phyloP scores from a whole-genome alignment of 345 rosid species.

The Heritiera littoralis region DNA sequence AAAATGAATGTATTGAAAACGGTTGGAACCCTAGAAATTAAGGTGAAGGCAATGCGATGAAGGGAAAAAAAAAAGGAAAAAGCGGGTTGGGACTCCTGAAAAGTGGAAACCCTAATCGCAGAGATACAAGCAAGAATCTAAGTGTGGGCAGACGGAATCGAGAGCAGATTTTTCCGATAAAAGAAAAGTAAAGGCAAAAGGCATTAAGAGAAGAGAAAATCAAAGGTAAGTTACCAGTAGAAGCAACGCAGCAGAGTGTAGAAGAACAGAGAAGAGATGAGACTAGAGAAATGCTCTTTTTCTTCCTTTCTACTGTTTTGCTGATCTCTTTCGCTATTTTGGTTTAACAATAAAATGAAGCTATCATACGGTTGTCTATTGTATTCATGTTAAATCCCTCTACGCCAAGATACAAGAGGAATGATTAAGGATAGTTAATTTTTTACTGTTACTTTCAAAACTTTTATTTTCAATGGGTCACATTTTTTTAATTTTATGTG shows the following conservation, averaged over 20 bases:
- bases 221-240: slow-evolving; percentile 3
- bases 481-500: no score
- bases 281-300: not conserved
- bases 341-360: no score
- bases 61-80: no score
- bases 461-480: no score
- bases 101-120: not conserved
- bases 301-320: no score
- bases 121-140: not conserved
- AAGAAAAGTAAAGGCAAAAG: not conserved
- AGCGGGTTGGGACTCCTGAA: not conserved
- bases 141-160: not conserved
- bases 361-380: no score
- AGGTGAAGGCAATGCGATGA: not conserved
- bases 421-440: no score
- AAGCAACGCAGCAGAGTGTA: not conserved
- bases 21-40: not conserved
- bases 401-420: no score
- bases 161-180: not conserved
- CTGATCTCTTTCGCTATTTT: no score
- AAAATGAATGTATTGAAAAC: not conserved
- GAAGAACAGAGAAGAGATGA: not conserved
- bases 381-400: no score
- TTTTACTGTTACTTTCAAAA: no score
- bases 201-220: not conserved